Percentiles rank a stretch among this genome's conserved stretches.
Evolutionary conservation across 345 rosid species (phyloP).

Genomic region (Ceriops decandra): DNA sequence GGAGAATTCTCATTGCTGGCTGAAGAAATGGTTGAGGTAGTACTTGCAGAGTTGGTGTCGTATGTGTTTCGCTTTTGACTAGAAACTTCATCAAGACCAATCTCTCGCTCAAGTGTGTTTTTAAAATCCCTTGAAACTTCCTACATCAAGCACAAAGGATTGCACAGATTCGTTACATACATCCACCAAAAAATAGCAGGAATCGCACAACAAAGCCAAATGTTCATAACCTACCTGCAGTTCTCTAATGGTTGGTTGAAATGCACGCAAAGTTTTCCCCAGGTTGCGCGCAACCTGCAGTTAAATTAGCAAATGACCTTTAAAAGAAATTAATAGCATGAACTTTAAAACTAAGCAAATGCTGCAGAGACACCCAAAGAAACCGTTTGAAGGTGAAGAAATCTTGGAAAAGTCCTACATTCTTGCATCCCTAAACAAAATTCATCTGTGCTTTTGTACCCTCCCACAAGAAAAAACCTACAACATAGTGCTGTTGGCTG

Average conservation of each 20-base stretch:
- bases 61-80: constrained; percentile 33
- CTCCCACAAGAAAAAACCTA: too few relatives aligned
- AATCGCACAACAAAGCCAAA: not conserved
- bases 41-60: constrained; percentile 38
- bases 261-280: constrained; percentile 85
- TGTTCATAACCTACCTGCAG: not conserved
- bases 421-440: too few relatives aligned
- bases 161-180: not conserved
- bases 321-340: not conserved
- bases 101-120: constrained; percentile 86
- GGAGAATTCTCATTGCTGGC: constrained; percentile 36
- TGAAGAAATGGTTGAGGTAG: constrained; percentile 39
- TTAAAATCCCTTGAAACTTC: constrained; percentile 96
- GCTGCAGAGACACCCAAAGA: constrained; percentile 4
- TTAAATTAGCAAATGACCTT: not conserved
- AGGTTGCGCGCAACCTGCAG: constrained; percentile 85
- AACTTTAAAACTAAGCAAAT: not conserved
- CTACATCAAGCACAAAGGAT: constrained; percentile 23
- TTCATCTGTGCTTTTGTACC: too few relatives aligned
- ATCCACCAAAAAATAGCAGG: not conserved
- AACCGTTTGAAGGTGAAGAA: not conserved
- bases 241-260: constrained; percentile 95
- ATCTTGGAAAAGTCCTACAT: not conserved
- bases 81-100: constrained; percentile 68
- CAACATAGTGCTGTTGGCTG: too few relatives aligned